Evolutionary conservation across 495 filamentous ascomycete genomes (phyloP).

Genomic region (Neurospora sp.): DNA sequence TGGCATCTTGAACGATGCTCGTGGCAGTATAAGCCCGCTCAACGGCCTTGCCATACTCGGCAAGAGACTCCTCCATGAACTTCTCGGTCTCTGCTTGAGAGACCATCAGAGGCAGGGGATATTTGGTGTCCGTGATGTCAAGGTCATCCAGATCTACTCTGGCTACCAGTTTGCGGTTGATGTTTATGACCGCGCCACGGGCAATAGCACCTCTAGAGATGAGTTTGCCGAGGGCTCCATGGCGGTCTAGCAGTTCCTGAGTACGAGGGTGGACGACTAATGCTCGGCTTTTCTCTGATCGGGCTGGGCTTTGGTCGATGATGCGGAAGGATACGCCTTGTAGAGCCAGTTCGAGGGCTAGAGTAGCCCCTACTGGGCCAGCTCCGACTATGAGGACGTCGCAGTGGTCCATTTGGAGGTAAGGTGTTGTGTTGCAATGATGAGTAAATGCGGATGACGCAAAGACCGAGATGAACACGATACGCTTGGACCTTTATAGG

Average conservation of each 20-base stretch:
- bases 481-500: background rate
- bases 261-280: slow-evolving; percentile 35
- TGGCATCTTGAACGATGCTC: slow-evolving; percentile 23
- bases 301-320: slow-evolving; percentile 25
- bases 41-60: slow-evolving; percentile 20
- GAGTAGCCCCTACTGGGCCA: slow-evolving; percentile 22
- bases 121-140: slow-evolving; percentile 23
- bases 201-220: slow-evolving; percentile 19
- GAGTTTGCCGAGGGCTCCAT: slow-evolving; percentile 24
- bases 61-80: slow-evolving; percentile 28
- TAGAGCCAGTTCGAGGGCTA: slow-evolving; percentile 26
- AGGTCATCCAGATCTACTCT: slow-evolving; percentile 20
- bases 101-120: slow-evolving; percentile 27
- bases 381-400: slow-evolving; percentile 30
- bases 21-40: slow-evolving; percentile 25
- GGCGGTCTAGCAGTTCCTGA: slow-evolving; percentile 36
- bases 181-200: slow-evolving; percentile 20
- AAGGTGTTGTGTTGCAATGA: background rate
- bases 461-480: no score
- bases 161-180: slow-evolving; percentile 18
- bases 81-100: slow-evolving; percentile 33
- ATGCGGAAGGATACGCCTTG: slow-evolving; percentile 32
- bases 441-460: background rate
- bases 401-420: slow-evolving; percentile 9
- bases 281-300: slow-evolving; percentile 33